Evolutionary conservation across 148 eudicot species (phyloP), one percentile per base, ranked within the genome.

Genomic region (Gaultheria prostrata): DNA sequence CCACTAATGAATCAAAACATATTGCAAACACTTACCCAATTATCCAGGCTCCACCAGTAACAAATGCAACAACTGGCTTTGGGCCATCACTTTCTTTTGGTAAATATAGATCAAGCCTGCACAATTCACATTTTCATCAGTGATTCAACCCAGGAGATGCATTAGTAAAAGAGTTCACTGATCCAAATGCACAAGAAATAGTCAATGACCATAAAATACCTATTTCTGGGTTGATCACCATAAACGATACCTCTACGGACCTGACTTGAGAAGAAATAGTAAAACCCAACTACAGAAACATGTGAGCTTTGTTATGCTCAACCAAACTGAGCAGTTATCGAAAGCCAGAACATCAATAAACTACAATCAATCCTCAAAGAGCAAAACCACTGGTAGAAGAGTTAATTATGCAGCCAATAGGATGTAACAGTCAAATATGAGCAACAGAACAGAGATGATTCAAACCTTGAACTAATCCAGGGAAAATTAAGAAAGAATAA

Each of bases 1-100:
- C 12, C 51, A 45, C 30, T 3, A 72, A 71, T 59, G 32, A 65
- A 65, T 65, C 71, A 12, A 53, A 35, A 28, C 35, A 72, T 9
- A 15, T 35, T 39, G 63, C 4, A 35, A 83, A 33, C 33, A 86
- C 91, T 83, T 77, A 92, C 94, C 94, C 94, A 77, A 92, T 88
- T 26, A 92, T 91, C 94, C 94, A 92, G 73, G 94, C 94, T 84
- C 94, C 94, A 84, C 94, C 94, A 57, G 94, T 92, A 65, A 92
- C 83, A 87, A 92, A 92, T 77, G 94, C 93, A 83, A 92, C 90
- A 63, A 92, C 94, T 80, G 94, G 94, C 86, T 88, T 90, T 57
- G 87, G 90, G 72, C 93, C 89, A 77, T 87, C 81, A 50, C 59
- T 80, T 82, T 86, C 80, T 90, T 89, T 88, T 33, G 94, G 94